A percentile compares a stretch with the other conserved stretches of the same genome.
Evolutionary conservation across 495 filamentous ascomycete genomes (phyloP).

Genomic region (Penicillium lagena): DNA sequence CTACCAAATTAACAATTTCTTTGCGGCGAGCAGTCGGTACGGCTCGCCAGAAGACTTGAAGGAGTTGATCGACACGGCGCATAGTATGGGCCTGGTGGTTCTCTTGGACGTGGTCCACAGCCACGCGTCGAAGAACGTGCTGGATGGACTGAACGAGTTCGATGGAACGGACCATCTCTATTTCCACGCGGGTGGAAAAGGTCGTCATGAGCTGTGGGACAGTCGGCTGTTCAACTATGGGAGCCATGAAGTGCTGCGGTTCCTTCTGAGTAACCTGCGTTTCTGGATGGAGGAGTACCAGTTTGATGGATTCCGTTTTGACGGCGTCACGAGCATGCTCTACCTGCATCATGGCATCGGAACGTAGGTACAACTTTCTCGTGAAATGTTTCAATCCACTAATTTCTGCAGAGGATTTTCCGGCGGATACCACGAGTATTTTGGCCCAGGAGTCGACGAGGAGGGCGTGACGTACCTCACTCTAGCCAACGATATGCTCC

Average conservation of each 20-base stretch:
- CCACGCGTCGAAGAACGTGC: slow-evolving; percentile 93
- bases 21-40: slow-evolving; percentile 93
- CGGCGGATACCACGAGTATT: slow-evolving; percentile 98
- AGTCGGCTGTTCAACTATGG: slow-evolving; percentile 97
- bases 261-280: slow-evolving; percentile 88
- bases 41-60: slow-evolving; percentile 92
- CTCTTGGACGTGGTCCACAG: slow-evolving; percentile 96
- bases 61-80: slow-evolving; percentile 92
- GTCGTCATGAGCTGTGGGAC: slow-evolving; percentile 90
- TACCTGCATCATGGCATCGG: slow-evolving; percentile 96
- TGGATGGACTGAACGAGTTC: slow-evolving; percentile 90
- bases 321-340: slow-evolving; percentile 97
- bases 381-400: slow-evolving; percentile 3
- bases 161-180: slow-evolving; percentile 93
- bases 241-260: slow-evolving; percentile 86
- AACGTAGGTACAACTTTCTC: slow-evolving; percentile 58
- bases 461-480: slow-evolving; percentile 95
- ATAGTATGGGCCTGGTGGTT: slow-evolving; percentile 84
- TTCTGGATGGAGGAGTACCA: slow-evolving; percentile 99
- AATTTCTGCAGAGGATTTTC: slow-evolving; percentile 71
- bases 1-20: slow-evolving; percentile 98
- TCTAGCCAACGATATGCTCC: slow-evolving; percentile 94
- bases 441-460: slow-evolving; percentile 85
- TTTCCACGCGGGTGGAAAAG: slow-evolving; percentile 81
- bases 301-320: slow-evolving; percentile 96